These are phyloP conservation scores for Coemansia nantahalensis DNA, from an alignment of 192 early-diverging fungal species.

Conservation along the genomic window DNA sequence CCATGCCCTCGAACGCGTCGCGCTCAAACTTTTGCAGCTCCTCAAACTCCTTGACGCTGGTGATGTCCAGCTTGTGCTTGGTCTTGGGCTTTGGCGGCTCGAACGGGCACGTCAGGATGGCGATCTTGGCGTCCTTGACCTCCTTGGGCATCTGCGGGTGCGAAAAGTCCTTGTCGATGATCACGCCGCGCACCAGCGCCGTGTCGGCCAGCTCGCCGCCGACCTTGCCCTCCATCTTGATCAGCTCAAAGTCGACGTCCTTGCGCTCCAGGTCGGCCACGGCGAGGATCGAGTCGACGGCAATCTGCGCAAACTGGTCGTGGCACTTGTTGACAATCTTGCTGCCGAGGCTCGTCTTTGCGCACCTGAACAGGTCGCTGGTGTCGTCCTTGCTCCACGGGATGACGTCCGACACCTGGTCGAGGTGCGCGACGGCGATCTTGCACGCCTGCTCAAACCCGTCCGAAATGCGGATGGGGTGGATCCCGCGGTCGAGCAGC, in stretches of 20 bases:
- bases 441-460: conserved; percentile 97
- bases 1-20: conserved; percentile 97
- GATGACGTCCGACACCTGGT: conserved; percentile 89
- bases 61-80: conserved; percentile 99
- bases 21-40: conserved; percentile 95
- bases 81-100: conserved; percentile 99
- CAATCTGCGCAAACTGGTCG: conserved; percentile 96
- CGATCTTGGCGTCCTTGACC: conserved; percentile 92
- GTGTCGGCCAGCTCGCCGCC: conserved; percentile 96
- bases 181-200: conserved; percentile 91
- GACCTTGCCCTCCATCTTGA: conserved; percentile 99
- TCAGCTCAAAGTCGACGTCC: conserved; percentile 99
- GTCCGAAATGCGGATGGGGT: conserved; percentile 98
- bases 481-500: conserved; percentile 93
- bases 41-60: conserved; percentile 96
- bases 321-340: conserved; percentile 99
- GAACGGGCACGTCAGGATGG: conserved; percentile 98
- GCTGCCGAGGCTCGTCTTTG: conserved; percentile 95
- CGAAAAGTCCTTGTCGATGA: conserved; percentile 99
- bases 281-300: conserved; percentile 95
- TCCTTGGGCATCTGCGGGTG: conserved; percentile 99
- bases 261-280: conserved; percentile 98
- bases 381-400: conserved; percentile 79
- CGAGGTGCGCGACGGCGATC: conserved; percentile 88
- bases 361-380: conserved; percentile 86